A percentile compares a stretch with the other conserved stretches of the same genome.
phyloP scores from a whole-genome alignment of 305 asterid species.

The Ilex paraguariensis region DNA sequence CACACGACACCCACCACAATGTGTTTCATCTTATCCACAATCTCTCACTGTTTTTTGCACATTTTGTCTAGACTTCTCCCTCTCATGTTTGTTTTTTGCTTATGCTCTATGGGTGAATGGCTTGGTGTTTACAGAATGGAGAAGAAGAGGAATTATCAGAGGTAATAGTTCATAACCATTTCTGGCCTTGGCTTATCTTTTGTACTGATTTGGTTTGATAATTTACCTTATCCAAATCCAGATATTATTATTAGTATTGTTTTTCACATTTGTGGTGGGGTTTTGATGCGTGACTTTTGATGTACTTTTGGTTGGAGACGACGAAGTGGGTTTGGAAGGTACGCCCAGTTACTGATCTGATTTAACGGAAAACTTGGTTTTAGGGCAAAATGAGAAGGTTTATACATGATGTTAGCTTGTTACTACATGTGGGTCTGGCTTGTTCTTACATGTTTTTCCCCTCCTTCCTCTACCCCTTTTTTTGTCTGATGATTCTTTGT shows the following conservation, averaged over 20 bases:
- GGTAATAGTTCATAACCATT: no score
- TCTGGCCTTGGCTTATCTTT: no score
- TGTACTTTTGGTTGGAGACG: constrained; percentile 15
- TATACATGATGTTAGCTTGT: neutral
- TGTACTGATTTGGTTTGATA: neutral
- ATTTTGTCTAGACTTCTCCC: no score
- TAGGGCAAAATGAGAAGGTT: neutral
- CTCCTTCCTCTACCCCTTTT: neutral
- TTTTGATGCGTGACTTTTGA: constrained; percentile 30
- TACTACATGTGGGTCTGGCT: neutral
- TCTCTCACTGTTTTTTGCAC: neutral
- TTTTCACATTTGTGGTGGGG: neutral
- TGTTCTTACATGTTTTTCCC: neutral
- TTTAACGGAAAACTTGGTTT: constrained; percentile 25
- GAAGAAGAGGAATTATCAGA: no score
- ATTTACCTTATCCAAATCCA: no score
- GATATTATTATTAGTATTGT: no score
- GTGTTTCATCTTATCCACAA: constrained; percentile 2
- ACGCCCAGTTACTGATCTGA: constrained; percentile 33
- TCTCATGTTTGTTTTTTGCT: no score
- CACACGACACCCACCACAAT: neutral
- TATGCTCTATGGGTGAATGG: no score
- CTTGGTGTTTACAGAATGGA: no score
- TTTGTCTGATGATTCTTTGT: neutral
- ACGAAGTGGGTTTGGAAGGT: constrained; percentile 36